phyloP scores from a whole-genome alignment of 2,329 filamentous ascomycete species.

The Aspergillus clavatus region DNA sequence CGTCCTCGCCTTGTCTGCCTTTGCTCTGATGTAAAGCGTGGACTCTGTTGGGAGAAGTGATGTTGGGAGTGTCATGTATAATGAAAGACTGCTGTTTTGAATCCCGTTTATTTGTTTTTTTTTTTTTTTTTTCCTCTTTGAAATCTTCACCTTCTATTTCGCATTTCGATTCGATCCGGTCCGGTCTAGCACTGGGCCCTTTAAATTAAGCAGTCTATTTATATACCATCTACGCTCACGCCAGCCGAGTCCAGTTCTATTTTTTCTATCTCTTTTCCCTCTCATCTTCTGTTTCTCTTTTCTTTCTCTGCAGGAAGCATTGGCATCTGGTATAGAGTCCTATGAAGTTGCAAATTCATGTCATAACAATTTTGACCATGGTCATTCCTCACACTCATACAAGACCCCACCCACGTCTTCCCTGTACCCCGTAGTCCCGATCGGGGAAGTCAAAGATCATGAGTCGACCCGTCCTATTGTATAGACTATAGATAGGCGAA shows the following conservation, averaged over 20 bases:
- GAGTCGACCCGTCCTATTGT: too few species aligned
- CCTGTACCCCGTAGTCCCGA: too few species aligned
- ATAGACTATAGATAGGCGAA: too few species aligned
- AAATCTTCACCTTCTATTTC: not conserved
- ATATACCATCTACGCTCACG: not conserved
- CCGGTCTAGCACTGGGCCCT: not conserved
- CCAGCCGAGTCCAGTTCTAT: too few species aligned
- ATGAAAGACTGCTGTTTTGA: not conserved
- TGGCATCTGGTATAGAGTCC: not conserved
- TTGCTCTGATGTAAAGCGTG: constrained; percentile 12
- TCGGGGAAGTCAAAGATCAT: too few species aligned
- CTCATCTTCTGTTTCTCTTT: not conserved
- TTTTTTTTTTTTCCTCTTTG: too few species aligned
- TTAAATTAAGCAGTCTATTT: not conserved
- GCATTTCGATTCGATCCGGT: not conserved
- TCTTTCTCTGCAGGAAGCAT: not conserved
- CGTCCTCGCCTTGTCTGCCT: constrained; percentile 9
- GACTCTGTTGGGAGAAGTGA: not conserved
- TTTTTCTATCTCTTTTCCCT: too few species aligned
- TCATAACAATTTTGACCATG: not conserved
- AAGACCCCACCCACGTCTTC: too few species aligned
- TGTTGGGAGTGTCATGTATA: not conserved
- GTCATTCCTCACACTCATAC: too few species aligned
- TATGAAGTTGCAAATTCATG: not conserved
- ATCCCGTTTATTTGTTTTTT: not conserved